Evolutionary conservation across 2,329 filamentous ascomycete species (phyloP).

Genomic region (Colletotrichum gigasporum): DNA sequence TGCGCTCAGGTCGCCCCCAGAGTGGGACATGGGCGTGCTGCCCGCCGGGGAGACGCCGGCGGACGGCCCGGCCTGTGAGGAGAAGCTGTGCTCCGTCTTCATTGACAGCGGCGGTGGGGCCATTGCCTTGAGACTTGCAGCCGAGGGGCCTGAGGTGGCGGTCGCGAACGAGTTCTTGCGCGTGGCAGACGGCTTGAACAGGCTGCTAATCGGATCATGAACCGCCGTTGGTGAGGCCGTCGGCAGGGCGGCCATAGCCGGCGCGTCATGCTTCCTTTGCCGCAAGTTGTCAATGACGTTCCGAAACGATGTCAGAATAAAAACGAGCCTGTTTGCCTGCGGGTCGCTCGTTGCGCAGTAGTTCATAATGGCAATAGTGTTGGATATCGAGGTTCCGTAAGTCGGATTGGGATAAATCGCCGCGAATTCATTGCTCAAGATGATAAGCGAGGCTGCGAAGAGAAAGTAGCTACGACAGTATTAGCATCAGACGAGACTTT

Average conservation of each 20-base stretch:
- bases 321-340: constrained; percentile 58
- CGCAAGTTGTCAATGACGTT: constrained; percentile 44
- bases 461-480: constrained; percentile 58
- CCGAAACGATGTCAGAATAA: constrained; percentile 60
- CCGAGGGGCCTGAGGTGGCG: background rate
- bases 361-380: constrained; percentile 57
- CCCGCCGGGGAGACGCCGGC: constrained; percentile 29
- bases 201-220: constrained; percentile 39
- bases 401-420: constrained; percentile 55
- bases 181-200: constrained; percentile 35
- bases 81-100: constrained; percentile 25
- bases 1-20: constrained; percentile 17
- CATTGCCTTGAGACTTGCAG: constrained; percentile 8
- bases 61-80: constrained; percentile 7
- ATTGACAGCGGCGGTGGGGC: constrained; percentile 24
- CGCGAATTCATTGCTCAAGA: constrained; percentile 66
- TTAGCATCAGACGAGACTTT: constrained; percentile 14
- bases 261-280: constrained; percentile 21
- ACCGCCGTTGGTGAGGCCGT: constrained; percentile 28
- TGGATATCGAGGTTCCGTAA: constrained; percentile 49
- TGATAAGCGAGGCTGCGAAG: constrained; percentile 62
- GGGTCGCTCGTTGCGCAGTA: constrained; percentile 59
- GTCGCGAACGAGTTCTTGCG: constrained; percentile 29
- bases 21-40: constrained; percentile 30
- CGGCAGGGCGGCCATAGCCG: constrained; percentile 35